Percentiles rank a stretch among this genome's conserved stretches.
These are phyloP conservation scores for Emericellopsis cladophorae DNA, from an alignment of 2,329 filamentous ascomycete species.

Conservation along the genomic window DNA sequence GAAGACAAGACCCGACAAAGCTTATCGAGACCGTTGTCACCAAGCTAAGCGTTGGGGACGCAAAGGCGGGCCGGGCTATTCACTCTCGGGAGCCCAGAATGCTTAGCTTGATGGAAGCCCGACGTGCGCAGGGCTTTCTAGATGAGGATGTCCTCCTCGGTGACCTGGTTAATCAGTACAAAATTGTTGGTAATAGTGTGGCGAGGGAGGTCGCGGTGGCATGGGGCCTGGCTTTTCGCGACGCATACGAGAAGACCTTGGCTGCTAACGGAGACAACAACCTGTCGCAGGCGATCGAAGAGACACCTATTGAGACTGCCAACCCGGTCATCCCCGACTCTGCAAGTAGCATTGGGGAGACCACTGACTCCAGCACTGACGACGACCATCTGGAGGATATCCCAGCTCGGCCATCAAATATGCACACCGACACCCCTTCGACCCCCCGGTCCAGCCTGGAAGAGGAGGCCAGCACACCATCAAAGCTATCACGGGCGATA, in stretches of 20 bases:
- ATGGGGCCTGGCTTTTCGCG: conserved; percentile 49
- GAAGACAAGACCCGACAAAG: conserved; percentile 34
- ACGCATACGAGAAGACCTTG: conserved; percentile 25
- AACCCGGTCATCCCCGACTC: too few species aligned
- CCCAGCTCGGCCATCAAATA: too few species aligned
- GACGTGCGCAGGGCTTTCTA: conserved; percentile 56
- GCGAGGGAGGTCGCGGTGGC: conserved; percentile 54
- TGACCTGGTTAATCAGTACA: conserved; percentile 37
- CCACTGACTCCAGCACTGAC: too few species aligned
- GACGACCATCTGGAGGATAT: too few species aligned
- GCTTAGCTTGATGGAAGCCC: conserved; percentile 52
- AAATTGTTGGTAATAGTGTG: conserved; percentile 66
- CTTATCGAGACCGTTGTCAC: conserved; percentile 56
- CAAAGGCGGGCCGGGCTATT: conserved; percentile 37
- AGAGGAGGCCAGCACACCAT: too few species aligned
- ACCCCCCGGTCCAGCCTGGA: too few species aligned
- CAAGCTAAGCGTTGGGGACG: conserved; percentile 32
- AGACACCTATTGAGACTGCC: too few species aligned
- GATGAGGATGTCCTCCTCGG: conserved; percentile 63
- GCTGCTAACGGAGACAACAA: too few species aligned
- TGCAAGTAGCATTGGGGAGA: too few species aligned
- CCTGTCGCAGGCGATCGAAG: too few species aligned
- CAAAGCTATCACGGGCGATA: too few species aligned
- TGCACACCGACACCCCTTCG: too few species aligned
- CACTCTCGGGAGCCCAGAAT: conserved; percentile 56